These are phyloP conservation scores for Auricularia sp. DNA, from an alignment of 768 basidiomycete species.

Conservation along the genomic window DNA sequence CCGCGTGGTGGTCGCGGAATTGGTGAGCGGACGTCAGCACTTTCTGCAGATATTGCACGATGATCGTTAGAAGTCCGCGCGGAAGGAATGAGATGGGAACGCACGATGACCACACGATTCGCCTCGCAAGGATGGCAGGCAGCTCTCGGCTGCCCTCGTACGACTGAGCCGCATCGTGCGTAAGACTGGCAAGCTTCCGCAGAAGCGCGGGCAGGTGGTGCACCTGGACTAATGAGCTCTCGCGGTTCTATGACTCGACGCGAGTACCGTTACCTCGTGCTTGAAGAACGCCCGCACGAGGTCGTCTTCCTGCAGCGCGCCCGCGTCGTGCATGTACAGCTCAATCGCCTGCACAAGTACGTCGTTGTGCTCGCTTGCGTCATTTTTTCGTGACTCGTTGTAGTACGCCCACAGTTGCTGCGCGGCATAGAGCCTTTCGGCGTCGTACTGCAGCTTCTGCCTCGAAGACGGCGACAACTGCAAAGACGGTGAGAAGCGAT, in stretches of 20 bases:
- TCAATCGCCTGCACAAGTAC: constrained; percentile 59
- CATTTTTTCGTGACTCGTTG: constrained; percentile 44
- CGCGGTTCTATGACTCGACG: not conserved
- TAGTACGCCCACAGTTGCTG: constrained; percentile 74
- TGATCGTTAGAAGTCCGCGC: not conserved
- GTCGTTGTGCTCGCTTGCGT: constrained; percentile 45
- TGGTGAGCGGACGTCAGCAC: constrained; percentile 63
- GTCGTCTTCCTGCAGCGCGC: constrained; percentile 57
- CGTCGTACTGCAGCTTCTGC: constrained; percentile 66
- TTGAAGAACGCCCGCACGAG: constrained; percentile 80
- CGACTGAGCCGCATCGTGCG: constrained; percentile 28
- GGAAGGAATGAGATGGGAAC: constrained; percentile 14
- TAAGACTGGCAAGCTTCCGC: constrained; percentile 45
- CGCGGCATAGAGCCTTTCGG: constrained; percentile 77
- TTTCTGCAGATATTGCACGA: constrained; percentile 33
- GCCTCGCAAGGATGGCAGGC: constrained; percentile 49
- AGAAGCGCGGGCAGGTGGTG: constrained; percentile 59
- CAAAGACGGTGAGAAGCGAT: not conserved
- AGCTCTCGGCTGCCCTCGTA: constrained; percentile 37
- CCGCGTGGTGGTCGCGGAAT: constrained; percentile 61
- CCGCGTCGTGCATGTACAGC: constrained; percentile 51
- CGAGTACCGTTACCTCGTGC: constrained; percentile 24
- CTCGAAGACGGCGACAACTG: constrained; percentile 78
- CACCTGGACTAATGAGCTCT: constrained; percentile 23
- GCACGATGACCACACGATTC: constrained; percentile 59